These are phyloP conservation scores for Tetrastigma voinierianum DNA, from an alignment of 164 flowering plant species.

Conservation along the genomic window DNA sequence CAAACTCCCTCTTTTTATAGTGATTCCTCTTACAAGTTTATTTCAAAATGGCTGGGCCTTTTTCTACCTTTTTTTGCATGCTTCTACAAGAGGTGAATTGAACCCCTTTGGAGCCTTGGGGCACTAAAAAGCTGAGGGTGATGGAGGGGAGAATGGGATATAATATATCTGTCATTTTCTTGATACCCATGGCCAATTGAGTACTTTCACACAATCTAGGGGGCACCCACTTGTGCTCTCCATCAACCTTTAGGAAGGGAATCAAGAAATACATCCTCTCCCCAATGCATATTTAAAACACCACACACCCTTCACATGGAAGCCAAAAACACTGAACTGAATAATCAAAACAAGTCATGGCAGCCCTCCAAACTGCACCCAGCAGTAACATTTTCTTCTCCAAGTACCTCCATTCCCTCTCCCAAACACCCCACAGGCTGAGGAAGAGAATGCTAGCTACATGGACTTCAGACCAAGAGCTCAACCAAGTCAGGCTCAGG, in stretches of 20 bases:
- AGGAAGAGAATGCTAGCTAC: conserved; percentile 66
- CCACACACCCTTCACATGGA: conserved; percentile 19
- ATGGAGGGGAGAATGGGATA: conserved; percentile 6
- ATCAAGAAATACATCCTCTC: conserved; percentile 15
- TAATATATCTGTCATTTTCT: conserved; percentile 1
- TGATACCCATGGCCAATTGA: conserved; percentile 9
- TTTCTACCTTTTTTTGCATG: conserved; percentile 23
- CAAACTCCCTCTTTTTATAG: conserved; percentile 24
- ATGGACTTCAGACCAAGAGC: conserved; percentile 78
- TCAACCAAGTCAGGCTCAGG: conserved; percentile 63
- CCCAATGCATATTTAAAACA: conserved; percentile 23
- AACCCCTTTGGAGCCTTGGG: conserved; percentile 20
- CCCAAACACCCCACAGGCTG: conserved; percentile 66
- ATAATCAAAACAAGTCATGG: conserved; percentile 30
- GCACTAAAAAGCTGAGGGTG: conserved; percentile 18
- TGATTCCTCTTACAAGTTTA: conserved; percentile 32
- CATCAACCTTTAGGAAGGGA: conserved; percentile 17
- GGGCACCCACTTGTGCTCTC: conserved; percentile 14
- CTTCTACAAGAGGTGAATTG: conserved; percentile 11
- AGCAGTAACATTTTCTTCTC: conserved; percentile 20
- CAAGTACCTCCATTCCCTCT: conserved; percentile 45
- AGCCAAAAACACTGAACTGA: conserved; percentile 9
- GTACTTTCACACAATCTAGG: conserved; percentile 19
- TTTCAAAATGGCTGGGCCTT: conserved; percentile 21
- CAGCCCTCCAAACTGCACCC: conserved; percentile 20